These are phyloP conservation scores for Closterium sp. DNA, from an alignment of 139 green algal genomes.

Conservation along the genomic window DNA sequence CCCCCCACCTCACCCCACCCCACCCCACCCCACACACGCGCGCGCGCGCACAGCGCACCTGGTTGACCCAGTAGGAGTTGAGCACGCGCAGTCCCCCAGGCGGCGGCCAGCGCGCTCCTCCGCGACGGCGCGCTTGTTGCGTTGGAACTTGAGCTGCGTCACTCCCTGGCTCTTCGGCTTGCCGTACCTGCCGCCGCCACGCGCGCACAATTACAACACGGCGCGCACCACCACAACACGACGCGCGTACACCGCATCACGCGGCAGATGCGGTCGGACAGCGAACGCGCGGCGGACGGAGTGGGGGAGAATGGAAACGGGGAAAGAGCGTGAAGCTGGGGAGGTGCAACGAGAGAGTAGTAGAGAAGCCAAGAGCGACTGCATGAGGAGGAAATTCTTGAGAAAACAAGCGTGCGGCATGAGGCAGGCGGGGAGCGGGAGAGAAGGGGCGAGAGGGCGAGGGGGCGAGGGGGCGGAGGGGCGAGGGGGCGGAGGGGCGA, in stretches of 20 bases:
- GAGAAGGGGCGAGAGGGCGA: not conserved
- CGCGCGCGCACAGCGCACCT: slow-evolving; percentile 61
- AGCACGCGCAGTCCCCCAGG: slow-evolving; percentile 92
- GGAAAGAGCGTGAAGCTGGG: too few species aligned
- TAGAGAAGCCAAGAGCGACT: too few species aligned
- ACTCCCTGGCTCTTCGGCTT: slow-evolving; percentile 98
- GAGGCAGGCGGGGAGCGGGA: not conserved
- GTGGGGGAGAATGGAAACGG: too few species aligned
- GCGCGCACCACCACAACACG: too few species aligned
- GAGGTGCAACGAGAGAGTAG: too few species aligned
- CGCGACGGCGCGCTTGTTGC: slow-evolving; percentile 88
- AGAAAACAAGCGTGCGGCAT: not conserved
- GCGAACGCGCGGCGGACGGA: too few species aligned
- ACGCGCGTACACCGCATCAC: too few species aligned
- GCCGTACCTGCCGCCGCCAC: slow-evolving; percentile 88
- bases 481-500: too few species aligned
- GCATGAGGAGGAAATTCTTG: not conserved
- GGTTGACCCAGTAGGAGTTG: slow-evolving; percentile 99
- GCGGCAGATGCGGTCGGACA: too few species aligned
- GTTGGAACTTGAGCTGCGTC: slow-evolving; percentile 91
- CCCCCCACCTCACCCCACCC: too few species aligned
- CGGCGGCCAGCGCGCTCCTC: slow-evolving; percentile 96
- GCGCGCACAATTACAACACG: slow-evolving; percentile 1
- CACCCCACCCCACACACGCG: too few species aligned
- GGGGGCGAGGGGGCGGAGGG: not conserved